phyloP scores from a whole-genome alignment of 2,329 filamentous ascomycete genomes.

The Penicillium hesseltinei region DNA sequence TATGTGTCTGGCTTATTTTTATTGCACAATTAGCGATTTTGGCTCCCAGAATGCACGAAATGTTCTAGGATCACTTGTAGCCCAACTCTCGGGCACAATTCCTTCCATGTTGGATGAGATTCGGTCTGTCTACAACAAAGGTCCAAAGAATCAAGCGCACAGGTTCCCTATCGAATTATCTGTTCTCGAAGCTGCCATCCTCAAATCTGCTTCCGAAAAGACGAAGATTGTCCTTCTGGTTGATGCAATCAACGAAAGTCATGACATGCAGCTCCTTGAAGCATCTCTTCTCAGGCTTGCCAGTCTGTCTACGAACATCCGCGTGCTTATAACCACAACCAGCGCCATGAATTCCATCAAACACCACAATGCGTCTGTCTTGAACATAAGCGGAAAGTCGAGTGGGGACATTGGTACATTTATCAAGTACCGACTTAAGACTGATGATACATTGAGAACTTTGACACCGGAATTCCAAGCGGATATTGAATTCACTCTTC shows the following conservation, averaged over 20 bases:
- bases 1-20: constrained; percentile 18
- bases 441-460: constrained; percentile 7
- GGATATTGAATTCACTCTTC: constrained; percentile 12
- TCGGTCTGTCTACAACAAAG: constrained; percentile 11
- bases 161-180: constrained; percentile 12
- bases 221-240: constrained; percentile 12
- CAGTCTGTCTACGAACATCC: constrained; percentile 10
- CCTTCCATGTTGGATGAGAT: constrained; percentile 15
- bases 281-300: constrained; percentile 13
- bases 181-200: constrained; percentile 18
- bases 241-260: constrained; percentile 23
- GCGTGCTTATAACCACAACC: constrained; percentile 19
- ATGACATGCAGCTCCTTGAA: constrained; percentile 12
- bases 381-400: constrained; percentile 15
- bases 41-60: constrained; percentile 16
- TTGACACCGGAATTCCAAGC: constrained; percentile 12
- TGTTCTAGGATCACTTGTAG: constrained; percentile 19
- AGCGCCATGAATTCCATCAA: not conserved
- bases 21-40: constrained; percentile 18
- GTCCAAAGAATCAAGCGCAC: constrained; percentile 13
- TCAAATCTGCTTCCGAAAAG: constrained; percentile 7
- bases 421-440: constrained; percentile 14
- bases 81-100: constrained; percentile 13
- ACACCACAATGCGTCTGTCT: not conserved
- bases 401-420: constrained; percentile 14